These are phyloP conservation scores for Epichloe gansuensis DNA, from an alignment of 2,329 filamentous ascomycete species.

Conservation along the genomic window DNA sequence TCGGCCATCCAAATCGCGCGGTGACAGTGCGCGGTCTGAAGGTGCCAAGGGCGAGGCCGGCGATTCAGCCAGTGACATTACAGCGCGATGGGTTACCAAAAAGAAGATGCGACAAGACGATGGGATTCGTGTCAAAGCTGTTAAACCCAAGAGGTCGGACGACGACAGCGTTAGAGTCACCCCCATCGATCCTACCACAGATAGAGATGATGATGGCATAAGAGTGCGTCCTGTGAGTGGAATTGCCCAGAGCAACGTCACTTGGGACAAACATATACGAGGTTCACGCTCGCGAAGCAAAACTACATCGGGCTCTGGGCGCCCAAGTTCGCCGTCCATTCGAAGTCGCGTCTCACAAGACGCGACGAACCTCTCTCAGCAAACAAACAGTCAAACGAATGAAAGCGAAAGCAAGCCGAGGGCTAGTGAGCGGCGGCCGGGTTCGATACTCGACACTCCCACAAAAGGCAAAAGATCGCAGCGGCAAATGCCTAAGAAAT, in stretches of 20 bases:
- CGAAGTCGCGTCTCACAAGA: slow-evolving; percentile 17
- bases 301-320: slow-evolving; percentile 14
- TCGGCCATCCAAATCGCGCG: slow-evolving; percentile 23
- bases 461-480: slow-evolving; percentile 21
- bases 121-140: slow-evolving; percentile 15
- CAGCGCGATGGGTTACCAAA: slow-evolving; percentile 8
- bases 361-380: slow-evolving; percentile 11
- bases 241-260: slow-evolving; percentile 13
- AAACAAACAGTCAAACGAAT: slow-evolving; percentile 4
- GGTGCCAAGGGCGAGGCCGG: slow-evolving; percentile 16
- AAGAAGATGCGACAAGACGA: slow-evolving; percentile 12
- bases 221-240: slow-evolving; percentile 17
- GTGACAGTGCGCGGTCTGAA: slow-evolving; percentile 13
- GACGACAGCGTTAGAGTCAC: slow-evolving; percentile 33
- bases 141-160: slow-evolving; percentile 6
- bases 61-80: slow-evolving; percentile 17
- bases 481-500: slow-evolving; percentile 16
- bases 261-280: slow-evolving; percentile 6
- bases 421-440: slow-evolving; percentile 24
- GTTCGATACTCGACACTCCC: slow-evolving; percentile 26
- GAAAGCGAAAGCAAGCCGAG: slow-evolving; percentile 15
- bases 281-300: slow-evolving; percentile 16
- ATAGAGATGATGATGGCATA: slow-evolving; percentile 17
- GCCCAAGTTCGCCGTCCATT: slow-evolving; percentile 11
- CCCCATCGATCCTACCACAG: slow-evolving; percentile 12